phyloP scores from a whole-genome alignment of 257 asterid species.

The Forsythia viridissima region DNA sequence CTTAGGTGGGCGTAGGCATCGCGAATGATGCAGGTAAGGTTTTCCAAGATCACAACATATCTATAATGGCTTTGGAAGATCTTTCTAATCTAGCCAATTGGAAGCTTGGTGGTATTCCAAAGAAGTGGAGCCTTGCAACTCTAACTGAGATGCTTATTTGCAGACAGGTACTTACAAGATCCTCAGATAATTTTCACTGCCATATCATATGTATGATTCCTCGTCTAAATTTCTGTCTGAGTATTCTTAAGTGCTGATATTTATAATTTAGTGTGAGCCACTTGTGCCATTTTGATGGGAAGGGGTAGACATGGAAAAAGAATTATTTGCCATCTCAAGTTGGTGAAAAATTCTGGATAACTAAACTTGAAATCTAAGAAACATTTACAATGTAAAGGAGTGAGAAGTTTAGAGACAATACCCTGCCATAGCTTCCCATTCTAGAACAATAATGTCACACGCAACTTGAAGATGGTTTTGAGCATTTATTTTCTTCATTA shows the following conservation, averaged over 20 bases:
- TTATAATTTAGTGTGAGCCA: neutral
- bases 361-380: neutral
- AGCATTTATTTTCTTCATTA: neutral
- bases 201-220: neutral
- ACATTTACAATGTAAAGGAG: neutral
- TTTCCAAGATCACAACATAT: slow-evolving; percentile 55
- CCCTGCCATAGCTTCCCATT: too few relatives aligned
- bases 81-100: slow-evolving; percentile 68
- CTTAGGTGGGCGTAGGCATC: slow-evolving; percentile 80
- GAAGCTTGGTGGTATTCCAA: slow-evolving; percentile 62
- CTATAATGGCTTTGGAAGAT: slow-evolving; percentile 59
- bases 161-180: slow-evolving; percentile 58
- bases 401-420: neutral
- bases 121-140: slow-evolving; percentile 80
- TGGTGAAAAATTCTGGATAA: neutral
- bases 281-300: neutral
- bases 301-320: neutral
- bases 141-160: slow-evolving; percentile 67
- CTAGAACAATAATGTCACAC: too few relatives aligned
- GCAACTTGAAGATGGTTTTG: neutral
- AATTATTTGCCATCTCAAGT: neutral
- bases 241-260: neutral
- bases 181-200: slow-evolving; percentile 12
- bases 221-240: neutral
- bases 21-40: slow-evolving; percentile 66